These are phyloP conservation scores for Gracilaria gracilis DNA, from an alignment of 23 red algal species.

Conservation along the genomic window DNA sequence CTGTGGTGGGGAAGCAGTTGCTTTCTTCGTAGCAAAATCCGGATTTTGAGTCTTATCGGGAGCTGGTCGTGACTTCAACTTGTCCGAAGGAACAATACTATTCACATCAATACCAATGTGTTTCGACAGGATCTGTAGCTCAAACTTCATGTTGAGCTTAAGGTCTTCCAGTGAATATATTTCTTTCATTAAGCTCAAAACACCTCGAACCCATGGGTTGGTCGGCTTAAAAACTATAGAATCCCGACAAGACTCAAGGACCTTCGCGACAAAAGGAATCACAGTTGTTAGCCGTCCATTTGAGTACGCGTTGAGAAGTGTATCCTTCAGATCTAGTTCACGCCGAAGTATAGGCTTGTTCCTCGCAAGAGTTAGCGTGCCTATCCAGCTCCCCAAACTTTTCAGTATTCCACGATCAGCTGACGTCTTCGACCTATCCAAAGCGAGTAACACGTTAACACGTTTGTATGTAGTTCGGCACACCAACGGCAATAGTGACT, in stretches of 20 bases:
- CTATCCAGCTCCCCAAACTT: conserved; percentile 97
- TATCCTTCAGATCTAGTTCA: conserved; percentile 91
- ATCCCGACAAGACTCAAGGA: conserved; percentile 74
- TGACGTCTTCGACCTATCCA: conserved; percentile 74
- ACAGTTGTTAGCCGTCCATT: conserved; percentile 89
- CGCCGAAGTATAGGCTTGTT: conserved; percentile 88
- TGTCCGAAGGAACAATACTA: conserved; percentile 68
- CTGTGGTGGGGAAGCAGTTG: conserved; percentile 36
- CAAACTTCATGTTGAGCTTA: conserved; percentile 98
- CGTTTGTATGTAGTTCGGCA: conserved; percentile 83
- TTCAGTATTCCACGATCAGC: conserved; percentile 88
- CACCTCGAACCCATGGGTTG: conserved; percentile 92
- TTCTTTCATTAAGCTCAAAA: conserved; percentile 92
- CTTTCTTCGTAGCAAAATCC: conserved; percentile 80
- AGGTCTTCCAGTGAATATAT: conserved; percentile 91
- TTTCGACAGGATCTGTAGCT: conserved; percentile 92
- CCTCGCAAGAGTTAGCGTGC: conserved; percentile 82
- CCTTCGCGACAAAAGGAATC: conserved; percentile 92
- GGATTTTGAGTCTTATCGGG: conserved; percentile 84
- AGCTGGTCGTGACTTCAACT: conserved; percentile 48
- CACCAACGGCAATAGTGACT: conserved; percentile 71
- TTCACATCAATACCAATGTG: conserved; percentile 74
- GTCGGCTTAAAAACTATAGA: conserved; percentile 91
- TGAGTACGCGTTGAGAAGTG: conserved; percentile 85
- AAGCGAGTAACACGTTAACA: conserved; percentile 83